Percentiles rank a stretch among this genome's conserved stretches.
Evolutionary conservation across 805 yeast genomes (phyloP).

Genomic region (Pichia phayaonensis): DNA sequence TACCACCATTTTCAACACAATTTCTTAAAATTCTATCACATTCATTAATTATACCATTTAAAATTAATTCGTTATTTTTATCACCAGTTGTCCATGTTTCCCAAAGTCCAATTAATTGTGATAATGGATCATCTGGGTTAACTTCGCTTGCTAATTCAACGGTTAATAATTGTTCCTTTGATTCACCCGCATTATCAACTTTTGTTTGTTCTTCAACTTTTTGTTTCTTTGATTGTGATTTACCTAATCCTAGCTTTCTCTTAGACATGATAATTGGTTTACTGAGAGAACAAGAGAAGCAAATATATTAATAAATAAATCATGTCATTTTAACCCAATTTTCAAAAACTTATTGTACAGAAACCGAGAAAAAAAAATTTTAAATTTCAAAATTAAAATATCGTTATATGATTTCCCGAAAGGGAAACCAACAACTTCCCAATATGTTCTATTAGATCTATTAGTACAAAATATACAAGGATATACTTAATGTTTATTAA

Average conservation of each 20-base stretch:
- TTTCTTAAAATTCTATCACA: constrained; percentile 72
- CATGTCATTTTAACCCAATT: not conserved
- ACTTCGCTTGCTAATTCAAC: constrained; percentile 65
- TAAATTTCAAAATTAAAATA: not conserved
- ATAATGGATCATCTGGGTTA: constrained; percentile 72
- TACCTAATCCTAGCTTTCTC: constrained; percentile 60
- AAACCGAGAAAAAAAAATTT: not conserved
- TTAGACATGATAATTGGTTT: constrained; percentile 25
- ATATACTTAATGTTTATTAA: too few species aligned
- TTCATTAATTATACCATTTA: constrained; percentile 87
- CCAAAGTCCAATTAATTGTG: constrained; percentile 71
- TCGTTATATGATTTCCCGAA: constrained; percentile 1
- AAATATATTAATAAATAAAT: not conserved
- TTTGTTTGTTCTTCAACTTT: constrained; percentile 44
- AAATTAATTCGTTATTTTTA: constrained; percentile 53
- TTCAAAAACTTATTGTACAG: not conserved
- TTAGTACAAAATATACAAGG: not conserved
- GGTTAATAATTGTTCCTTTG: constrained; percentile 33
- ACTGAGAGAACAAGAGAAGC: not conserved
- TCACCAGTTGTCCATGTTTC: constrained; percentile 48
- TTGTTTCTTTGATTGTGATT: constrained; percentile 37
- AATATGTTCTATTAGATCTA: not conserved
- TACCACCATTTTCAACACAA: constrained; percentile 23
- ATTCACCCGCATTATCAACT: constrained; percentile 12
- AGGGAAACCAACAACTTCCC: too few species aligned